Base-by-base conservation (phyloP, 192 early-diverging fungal species). In the Mortierella alpina region DNA sequence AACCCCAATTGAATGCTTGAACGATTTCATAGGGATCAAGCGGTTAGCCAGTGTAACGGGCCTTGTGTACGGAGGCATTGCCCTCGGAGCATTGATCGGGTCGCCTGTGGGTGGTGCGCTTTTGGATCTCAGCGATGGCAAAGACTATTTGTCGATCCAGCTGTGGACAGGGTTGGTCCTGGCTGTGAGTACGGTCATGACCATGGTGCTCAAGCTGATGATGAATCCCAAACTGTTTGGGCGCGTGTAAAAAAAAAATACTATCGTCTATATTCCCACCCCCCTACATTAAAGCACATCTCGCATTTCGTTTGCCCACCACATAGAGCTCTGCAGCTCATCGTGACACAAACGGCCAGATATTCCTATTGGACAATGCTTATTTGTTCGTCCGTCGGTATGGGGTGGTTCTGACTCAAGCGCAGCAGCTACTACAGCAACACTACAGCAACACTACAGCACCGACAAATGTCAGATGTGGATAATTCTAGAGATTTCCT, bases 21-120 rank as follows among this genome's bases (percentile, higher is more conserved):
- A 59, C 31, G 31, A 31, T 31, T 31, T 31, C 40, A 52, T 20
- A 73, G 88, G 85, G 12, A 86, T 89, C 20, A 75, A 84, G 18
- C 81, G 86, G 0, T 73, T 89, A 39, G 87, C 89, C 2, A 87
- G 85, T 65, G 88, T 90, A 41, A 88, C 86, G 6, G 88, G 87
- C 0, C 67, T 89, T 15, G 61, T 89, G 2, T 89, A 89, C 23
- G 63, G 84, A 61, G 88, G 85, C 4, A 82, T 84, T 57, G 86
- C 86, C 64, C 47, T 63, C 7, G 88, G 88, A n/a, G 81, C 85
- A 2, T 72, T 89, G 47, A 64, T 86, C 12, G 88, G 88, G 4
- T 82, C 85, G 1, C 88, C 86, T 2, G 82, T 84, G 9, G 84
- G 85, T 1, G 82, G 88, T 10, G 87, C 85, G 2, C 77, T 89